Evolutionary conservation across 2,329 filamentous ascomycete genomes (phyloP).

Genomic region (Pseudogymnoascus verrucosus): DNA sequence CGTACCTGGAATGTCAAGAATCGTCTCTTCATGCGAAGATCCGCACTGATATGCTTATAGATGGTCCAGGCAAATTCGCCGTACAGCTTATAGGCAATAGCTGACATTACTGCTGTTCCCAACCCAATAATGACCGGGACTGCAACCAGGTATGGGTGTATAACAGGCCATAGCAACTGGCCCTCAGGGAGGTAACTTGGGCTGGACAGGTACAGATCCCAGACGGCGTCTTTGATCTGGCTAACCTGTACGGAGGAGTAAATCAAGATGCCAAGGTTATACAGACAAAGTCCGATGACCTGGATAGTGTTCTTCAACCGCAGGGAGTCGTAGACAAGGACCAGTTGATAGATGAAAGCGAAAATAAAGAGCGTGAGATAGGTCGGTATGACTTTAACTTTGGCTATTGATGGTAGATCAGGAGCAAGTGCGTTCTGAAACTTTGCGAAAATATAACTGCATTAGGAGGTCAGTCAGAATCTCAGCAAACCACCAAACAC

Average conservation of each 20-base stretch:
- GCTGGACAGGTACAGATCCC: slow-evolving; percentile 38
- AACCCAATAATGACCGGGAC: slow-evolving; percentile 78
- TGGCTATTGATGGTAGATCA: slow-evolving; percentile 35
- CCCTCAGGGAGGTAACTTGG: slow-evolving; percentile 32
- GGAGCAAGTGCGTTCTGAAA: slow-evolving; percentile 60
- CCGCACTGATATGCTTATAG: slow-evolving; percentile 96
- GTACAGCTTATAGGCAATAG: slow-evolving; percentile 89
- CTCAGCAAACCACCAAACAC: not conserved
- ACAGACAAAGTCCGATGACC: slow-evolving; percentile 86
- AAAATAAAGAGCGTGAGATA: slow-evolving; percentile 97
- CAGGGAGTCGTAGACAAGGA: slow-evolving; percentile 88
- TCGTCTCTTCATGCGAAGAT: slow-evolving; percentile 91
- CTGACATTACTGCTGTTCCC: slow-evolving; percentile 62
- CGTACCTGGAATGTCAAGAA: slow-evolving; percentile 92
- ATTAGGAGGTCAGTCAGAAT: not conserved
- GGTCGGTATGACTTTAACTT: slow-evolving; percentile 61
- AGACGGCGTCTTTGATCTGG: slow-evolving; percentile 72
- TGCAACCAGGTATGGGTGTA: slow-evolving; percentile 71
- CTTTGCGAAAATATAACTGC: slow-evolving; percentile 78
- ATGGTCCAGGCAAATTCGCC: slow-evolving; percentile 99
- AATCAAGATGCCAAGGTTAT: slow-evolving; percentile 84
- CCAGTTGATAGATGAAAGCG: slow-evolving; percentile 84
- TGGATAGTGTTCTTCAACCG: slow-evolving; percentile 97
- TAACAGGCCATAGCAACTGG: slow-evolving; percentile 55
- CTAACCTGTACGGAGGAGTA: slow-evolving; percentile 91